Percentiles rank a stretch among this genome's conserved stretches.
phyloP scores from a whole-genome alignment of 2,329 filamentous ascomycete genomes.

The Chalaropsis thielavioides region DNA sequence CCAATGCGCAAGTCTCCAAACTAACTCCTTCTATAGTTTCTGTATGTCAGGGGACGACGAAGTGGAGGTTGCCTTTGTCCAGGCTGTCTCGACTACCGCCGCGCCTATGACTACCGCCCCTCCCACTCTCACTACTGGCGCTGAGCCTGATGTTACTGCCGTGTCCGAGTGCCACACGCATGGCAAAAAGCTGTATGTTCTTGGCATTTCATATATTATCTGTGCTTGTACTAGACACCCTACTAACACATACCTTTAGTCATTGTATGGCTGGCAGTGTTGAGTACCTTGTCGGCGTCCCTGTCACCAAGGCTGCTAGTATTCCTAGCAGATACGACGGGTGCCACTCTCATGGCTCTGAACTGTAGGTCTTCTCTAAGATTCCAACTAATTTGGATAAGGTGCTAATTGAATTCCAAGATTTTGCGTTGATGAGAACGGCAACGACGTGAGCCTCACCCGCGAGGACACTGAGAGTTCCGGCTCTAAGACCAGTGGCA shows the following conservation, averaged over 20 bases:
- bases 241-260: slow-evolving; percentile 22
- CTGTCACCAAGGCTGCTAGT: slow-evolving; percentile 39
- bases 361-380: slow-evolving; percentile 33
- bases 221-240: neutral
- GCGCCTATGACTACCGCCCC: slow-evolving; percentile 14
- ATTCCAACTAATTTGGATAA: neutral
- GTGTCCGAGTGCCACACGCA: slow-evolving; percentile 32
- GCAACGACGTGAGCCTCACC: slow-evolving; percentile 43
- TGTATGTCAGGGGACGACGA: slow-evolving; percentile 33
- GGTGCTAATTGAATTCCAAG: slow-evolving; percentile 26
- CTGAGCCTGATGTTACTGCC: slow-evolving; percentile 24
- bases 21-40: slow-evolving; percentile 4
- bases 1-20: neutral
- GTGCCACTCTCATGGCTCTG: slow-evolving; percentile 47
- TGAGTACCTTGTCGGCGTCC: slow-evolving; percentile 32
- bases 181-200: slow-evolving; percentile 27
- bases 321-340: slow-evolving; percentile 47
- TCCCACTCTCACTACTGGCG: neutral
- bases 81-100: slow-evolving; percentile 18
- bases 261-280: slow-evolving; percentile 31
- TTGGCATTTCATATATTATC: neutral
- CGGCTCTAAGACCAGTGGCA: neutral
- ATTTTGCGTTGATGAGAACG: slow-evolving; percentile 45
- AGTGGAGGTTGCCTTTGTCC: slow-evolving; percentile 25
- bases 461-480: slow-evolving; percentile 22